These are phyloP conservation scores for Fusarium agapanthi DNA, from an alignment of 2,329 filamentous ascomycete species.

Conservation along the genomic window DNA sequence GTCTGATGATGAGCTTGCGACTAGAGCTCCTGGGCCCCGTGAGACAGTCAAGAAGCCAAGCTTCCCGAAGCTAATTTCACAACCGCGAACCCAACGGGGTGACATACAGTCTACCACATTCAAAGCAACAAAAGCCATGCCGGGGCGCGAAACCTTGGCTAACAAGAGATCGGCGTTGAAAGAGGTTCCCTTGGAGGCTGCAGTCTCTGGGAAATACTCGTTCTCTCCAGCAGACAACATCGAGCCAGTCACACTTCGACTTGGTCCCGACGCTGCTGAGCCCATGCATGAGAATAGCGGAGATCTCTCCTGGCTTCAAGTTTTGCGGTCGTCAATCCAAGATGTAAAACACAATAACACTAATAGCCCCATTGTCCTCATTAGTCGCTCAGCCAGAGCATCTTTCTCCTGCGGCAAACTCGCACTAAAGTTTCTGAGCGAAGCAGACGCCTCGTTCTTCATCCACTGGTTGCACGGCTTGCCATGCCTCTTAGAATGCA, in stretches of 20 bases:
- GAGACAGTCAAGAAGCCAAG: slow-evolving; percentile 16
- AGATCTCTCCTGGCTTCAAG: slow-evolving; percentile 33
- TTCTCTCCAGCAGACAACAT: neutral
- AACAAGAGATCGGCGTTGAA: neutral
- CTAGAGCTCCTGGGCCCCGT: neutral
- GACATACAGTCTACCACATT: slow-evolving; percentile 43
- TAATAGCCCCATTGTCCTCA: slow-evolving; percentile 25
- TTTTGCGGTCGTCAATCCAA: slow-evolving; percentile 26
- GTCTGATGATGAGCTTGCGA: slow-evolving; percentile 46
- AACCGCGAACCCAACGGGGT: slow-evolving; percentile 26
- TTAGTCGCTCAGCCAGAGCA: slow-evolving; percentile 33
- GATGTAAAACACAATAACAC: slow-evolving; percentile 21
- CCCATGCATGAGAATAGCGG: neutral
- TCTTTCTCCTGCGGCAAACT: slow-evolving; percentile 13
- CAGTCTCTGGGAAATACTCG: slow-evolving; percentile 34
- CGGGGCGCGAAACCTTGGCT: neutral
- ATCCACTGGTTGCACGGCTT: slow-evolving; percentile 25
- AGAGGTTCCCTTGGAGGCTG: slow-evolving; percentile 29
- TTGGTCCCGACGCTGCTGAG: slow-evolving; percentile 4
- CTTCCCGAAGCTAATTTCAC: slow-evolving; percentile 17
- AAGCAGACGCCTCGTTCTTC: slow-evolving; percentile 12
- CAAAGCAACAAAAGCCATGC: neutral
- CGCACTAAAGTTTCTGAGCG: slow-evolving; percentile 32
- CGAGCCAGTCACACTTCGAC: neutral
- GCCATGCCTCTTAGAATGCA: neutral